These are phyloP conservation scores for Tetrahymena borealis DNA, from an alignment of 73 alveolate species.

Conservation along the genomic window DNA sequence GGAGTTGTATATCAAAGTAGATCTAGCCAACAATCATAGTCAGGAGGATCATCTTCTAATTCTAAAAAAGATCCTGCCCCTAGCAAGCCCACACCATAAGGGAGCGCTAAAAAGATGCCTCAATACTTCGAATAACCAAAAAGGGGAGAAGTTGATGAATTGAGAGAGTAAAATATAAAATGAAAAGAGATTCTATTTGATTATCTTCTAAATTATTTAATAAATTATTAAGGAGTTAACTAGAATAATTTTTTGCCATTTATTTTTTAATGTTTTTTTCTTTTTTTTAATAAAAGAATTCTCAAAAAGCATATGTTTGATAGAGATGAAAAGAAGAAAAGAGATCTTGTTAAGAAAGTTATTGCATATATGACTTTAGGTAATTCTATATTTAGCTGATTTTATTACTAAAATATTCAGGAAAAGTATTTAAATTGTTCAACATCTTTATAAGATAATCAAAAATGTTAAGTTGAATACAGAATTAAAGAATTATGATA, in stretches of 20 bases:
- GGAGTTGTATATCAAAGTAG: background rate
- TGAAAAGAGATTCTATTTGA: background rate
- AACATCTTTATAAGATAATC: too few relatives aligned
- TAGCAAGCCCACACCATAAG: background rate
- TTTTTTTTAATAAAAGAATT: conserved; percentile 37
- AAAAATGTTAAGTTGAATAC: too few relatives aligned
- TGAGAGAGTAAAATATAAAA: background rate
- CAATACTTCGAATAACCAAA: background rate
- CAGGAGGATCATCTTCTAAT: background rate
- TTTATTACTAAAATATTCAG: too few relatives aligned
- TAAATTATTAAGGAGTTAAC: too few relatives aligned
- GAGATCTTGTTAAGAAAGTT: conserved; percentile 93
- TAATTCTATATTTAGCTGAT: background rate
- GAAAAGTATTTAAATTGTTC: too few relatives aligned
- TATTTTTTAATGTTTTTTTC: too few relatives aligned
- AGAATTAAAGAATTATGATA: too few relatives aligned
- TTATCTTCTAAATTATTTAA: too few relatives aligned
- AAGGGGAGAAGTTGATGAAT: background rate
- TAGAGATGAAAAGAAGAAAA: conserved; percentile 65
- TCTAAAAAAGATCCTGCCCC: background rate
- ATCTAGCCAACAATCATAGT: background rate
- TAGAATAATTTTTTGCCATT: too few relatives aligned
- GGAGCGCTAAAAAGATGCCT: background rate
- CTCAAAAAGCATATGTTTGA: conserved; percentile 76
- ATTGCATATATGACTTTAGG: conserved; percentile 97